Conservation (phyloP, 2,329 filamentous ascomycete species). For the Dactylellina sp. region DNA sequence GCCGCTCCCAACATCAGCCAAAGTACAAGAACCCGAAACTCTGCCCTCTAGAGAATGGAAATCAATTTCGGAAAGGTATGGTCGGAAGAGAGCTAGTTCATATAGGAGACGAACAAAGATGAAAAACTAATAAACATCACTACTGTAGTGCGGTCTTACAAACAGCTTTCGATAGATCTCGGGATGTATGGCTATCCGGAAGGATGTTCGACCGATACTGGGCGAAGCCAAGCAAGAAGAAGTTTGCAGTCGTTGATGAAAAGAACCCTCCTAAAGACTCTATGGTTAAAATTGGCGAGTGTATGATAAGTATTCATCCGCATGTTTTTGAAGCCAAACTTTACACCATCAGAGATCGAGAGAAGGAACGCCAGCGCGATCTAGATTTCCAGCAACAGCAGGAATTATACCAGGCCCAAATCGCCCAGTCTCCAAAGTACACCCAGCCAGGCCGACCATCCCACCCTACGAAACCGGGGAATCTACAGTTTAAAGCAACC, state of each 20-base stretch:
- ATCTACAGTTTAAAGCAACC: conserved; percentile 48
- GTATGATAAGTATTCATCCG: conserved; percentile 81
- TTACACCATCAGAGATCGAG: conserved; percentile 75
- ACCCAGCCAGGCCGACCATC: conserved; percentile 9
- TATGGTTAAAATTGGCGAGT: conserved; percentile 78
- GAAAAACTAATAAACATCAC: conserved; percentile 54
- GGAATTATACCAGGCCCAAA: conserved; percentile 46
- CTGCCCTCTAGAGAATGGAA: conserved; percentile 77
- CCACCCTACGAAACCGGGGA: conserved; percentile 9
- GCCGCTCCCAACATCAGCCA: conserved; percentile 32
- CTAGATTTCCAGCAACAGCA: conserved; percentile 62
- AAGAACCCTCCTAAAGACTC: conserved; percentile 77
- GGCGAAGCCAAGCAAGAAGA: conserved; percentile 78
- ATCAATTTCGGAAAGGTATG: conserved; percentile 76
- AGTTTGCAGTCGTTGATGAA: conserved; percentile 70
- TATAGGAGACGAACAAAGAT: conserved; percentile 11
- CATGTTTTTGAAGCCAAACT: conserved; percentile 82
- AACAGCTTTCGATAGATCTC: conserved; percentile 79
- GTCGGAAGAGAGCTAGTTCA: not conserved
- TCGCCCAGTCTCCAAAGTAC: conserved; percentile 38
- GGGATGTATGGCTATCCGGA: conserved; percentile 76
- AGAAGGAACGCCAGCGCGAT: conserved; percentile 63
- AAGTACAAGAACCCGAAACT: conserved; percentile 68
- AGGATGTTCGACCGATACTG: conserved; percentile 79
- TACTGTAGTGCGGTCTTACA: conserved; percentile 75